Base-by-base conservation (phyloP, 2,329 filamentous ascomycete species). In the Eutypella sp. region DNA sequence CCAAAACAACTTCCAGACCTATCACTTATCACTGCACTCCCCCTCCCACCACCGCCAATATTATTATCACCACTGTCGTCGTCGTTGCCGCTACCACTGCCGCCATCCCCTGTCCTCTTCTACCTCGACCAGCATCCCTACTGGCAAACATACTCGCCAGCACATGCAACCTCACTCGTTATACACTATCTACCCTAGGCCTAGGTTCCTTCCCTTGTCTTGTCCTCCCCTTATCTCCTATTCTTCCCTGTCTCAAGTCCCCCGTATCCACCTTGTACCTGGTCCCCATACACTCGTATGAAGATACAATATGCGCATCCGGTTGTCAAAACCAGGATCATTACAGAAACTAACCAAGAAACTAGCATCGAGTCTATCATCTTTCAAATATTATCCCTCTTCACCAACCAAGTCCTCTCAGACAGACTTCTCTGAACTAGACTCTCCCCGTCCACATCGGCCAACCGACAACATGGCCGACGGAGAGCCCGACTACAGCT, bases 401-500 rank as follows among this genome's bases (percentile, higher is more conserved):
- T 39, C 36, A 13, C n/a, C 40, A 33, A 5, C 5, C 29, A 33
- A 15, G 23, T 31, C 40, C 5, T n/a, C 15, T 42, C 20, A 11
- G n/a, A 15, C 39, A 22, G 29, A 20, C n/a, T 46, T 43, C 13
- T n/a, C 27, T 11, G 5, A 25, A 31, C 25, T 31, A 27, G 27
- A 29, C 24, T 19, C 27, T 31, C 10, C 22, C 33, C 11, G 38
- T 40, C 23, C 29, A 23, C 31, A 45, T 6, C 27, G 42, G 36
- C 49, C 48, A 44, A 43, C 49, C 45, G 52, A 52, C 58, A 61
- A 52, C 54, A 95, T 95, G 89, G 87, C 85, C 47, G 89, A 95
- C 55, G 72, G 78, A 64, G 87, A 92, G 67, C 87, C 91, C 63
- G 89, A 95, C 66, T 92, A 85, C 66, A 85, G 82, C 69, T 81